phyloP scores from a whole-genome alignment of 768 basidiomycete genomes.

The Naganishia onofrii region DNA sequence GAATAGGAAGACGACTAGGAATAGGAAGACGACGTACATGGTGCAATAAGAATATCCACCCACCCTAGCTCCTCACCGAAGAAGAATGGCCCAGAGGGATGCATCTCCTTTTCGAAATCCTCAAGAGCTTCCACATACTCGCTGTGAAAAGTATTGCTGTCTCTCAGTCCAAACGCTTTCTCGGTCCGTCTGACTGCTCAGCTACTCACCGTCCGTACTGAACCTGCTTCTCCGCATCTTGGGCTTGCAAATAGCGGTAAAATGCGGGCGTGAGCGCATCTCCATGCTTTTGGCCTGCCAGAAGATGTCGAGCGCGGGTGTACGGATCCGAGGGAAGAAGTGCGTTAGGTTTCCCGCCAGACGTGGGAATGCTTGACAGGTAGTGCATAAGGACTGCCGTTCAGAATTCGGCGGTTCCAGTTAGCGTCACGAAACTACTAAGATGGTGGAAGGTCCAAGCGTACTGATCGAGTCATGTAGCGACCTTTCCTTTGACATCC shows the following conservation, averaged over 20 bases:
- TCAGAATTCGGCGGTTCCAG: neutral
- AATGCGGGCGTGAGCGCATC: constrained; percentile 25
- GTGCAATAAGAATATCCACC: constrained; percentile 27
- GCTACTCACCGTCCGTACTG: constrained; percentile 24
- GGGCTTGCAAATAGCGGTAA: constrained; percentile 26
- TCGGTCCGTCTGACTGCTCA: neutral
- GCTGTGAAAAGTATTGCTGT: neutral
- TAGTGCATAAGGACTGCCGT: constrained; percentile 25
- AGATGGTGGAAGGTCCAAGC: neutral
- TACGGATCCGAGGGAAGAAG: constrained; percentile 14
- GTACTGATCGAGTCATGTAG: constrained; percentile 24
- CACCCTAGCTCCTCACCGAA: constrained; percentile 20
- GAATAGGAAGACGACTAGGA: too few relatives aligned
- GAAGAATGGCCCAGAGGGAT: constrained; percentile 20
- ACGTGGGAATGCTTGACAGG: constrained; percentile 1
- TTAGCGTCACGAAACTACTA: neutral
- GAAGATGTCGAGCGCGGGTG: neutral
- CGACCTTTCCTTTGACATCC: constrained; percentile 15
- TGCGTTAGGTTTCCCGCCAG: neutral
- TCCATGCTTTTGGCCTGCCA: constrained; percentile 23
- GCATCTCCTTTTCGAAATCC: constrained; percentile 25
- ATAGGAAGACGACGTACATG: neutral
- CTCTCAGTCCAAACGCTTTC: neutral
- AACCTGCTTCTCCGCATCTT: constrained; percentile 28
- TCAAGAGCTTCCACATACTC: constrained; percentile 26